Percentiles rank a stretch among this genome's conserved stretches.
Conservation (phyloP, 805 yeast genomes). For the Candida broadrunensis region DNA sequence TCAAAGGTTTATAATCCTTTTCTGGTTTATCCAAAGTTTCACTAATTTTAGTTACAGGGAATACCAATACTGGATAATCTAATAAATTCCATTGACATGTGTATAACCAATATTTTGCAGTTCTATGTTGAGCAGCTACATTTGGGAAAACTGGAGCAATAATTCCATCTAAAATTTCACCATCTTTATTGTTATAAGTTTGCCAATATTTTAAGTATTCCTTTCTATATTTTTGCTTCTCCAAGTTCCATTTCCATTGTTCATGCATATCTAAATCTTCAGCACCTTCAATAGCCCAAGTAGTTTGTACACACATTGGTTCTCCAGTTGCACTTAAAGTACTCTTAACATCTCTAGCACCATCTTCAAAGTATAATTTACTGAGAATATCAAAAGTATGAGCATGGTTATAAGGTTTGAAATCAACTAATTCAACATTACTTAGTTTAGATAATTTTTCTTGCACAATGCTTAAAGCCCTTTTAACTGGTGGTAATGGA, state of each 20-base stretch:
- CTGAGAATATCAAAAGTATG: slow-evolving; percentile 8
- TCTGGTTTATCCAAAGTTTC: slow-evolving; percentile 9
- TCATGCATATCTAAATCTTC: slow-evolving; percentile 9
- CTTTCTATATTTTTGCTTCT: slow-evolving; percentile 13
- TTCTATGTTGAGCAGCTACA: slow-evolving; percentile 13
- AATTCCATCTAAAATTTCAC: slow-evolving; percentile 10
- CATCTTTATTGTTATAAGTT: slow-evolving; percentile 3
- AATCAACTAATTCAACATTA: slow-evolving; percentile 9
- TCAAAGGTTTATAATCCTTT: slow-evolving; percentile 11
- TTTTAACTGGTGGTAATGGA: slow-evolving; percentile 15
- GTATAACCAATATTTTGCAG: slow-evolving; percentile 19
- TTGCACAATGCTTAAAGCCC: slow-evolving; percentile 9
- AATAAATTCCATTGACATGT: slow-evolving; percentile 17
- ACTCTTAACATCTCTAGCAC: slow-evolving; percentile 12
- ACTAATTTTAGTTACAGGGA: slow-evolving; percentile 15
- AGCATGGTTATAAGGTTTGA: slow-evolving; percentile 10
- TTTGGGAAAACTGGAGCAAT: slow-evolving; percentile 16
- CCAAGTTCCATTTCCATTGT: slow-evolving; percentile 14
- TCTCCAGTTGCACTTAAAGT: slow-evolving; percentile 9
- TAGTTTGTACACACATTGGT: slow-evolving; percentile 11
- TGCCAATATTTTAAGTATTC: slow-evolving; percentile 14
- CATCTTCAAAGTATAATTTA: slow-evolving; percentile 13
- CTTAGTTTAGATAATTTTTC: not conserved
- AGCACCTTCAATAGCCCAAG: slow-evolving; percentile 11
- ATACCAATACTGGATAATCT: slow-evolving; percentile 16